These are phyloP conservation scores for Saccharomycopsis guyanensis DNA, from an alignment of 805 yeast genomes.

Conservation along the genomic window DNA sequence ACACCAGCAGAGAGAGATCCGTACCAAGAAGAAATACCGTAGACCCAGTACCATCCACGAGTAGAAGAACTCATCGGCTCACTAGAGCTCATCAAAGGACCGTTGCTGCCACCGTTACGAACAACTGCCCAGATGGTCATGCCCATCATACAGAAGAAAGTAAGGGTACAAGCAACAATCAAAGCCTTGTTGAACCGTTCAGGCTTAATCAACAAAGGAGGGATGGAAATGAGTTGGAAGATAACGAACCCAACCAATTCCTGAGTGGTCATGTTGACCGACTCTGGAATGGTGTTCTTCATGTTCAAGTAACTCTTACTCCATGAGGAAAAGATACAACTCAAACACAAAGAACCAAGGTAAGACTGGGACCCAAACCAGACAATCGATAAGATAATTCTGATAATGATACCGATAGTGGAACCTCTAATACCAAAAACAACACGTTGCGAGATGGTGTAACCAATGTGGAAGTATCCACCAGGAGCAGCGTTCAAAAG, in stretches of 20 bases:
- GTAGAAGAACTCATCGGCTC: constrained; percentile 23
- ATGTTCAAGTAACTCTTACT: constrained; percentile 30
- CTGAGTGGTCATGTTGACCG: constrained; percentile 29
- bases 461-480: constrained; percentile 27
- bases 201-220: constrained; percentile 27
- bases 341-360: constrained; percentile 37
- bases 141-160: constrained; percentile 31
- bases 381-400: constrained; percentile 39
- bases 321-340: constrained; percentile 34
- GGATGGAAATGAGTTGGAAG: constrained; percentile 30
- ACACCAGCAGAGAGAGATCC: constrained; percentile 34
- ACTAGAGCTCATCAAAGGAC: constrained; percentile 23
- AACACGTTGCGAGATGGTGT: constrained; percentile 37
- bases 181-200: constrained; percentile 22
- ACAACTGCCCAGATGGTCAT: constrained; percentile 27
- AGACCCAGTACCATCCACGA: constrained; percentile 33
- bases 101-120: constrained; percentile 28
- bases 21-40: constrained; percentile 33
- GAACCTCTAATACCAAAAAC: constrained; percentile 42
- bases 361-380: constrained; percentile 41
- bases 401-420: constrained; percentile 32
- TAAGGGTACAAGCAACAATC: constrained; percentile 21
- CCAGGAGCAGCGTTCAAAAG: constrained; percentile 25
- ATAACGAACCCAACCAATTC: constrained; percentile 34
- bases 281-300: constrained; percentile 21